phyloP scores from a whole-genome alignment of 1,139 yeast genomes.

The Casaregolazyma suthepensis region DNA sequence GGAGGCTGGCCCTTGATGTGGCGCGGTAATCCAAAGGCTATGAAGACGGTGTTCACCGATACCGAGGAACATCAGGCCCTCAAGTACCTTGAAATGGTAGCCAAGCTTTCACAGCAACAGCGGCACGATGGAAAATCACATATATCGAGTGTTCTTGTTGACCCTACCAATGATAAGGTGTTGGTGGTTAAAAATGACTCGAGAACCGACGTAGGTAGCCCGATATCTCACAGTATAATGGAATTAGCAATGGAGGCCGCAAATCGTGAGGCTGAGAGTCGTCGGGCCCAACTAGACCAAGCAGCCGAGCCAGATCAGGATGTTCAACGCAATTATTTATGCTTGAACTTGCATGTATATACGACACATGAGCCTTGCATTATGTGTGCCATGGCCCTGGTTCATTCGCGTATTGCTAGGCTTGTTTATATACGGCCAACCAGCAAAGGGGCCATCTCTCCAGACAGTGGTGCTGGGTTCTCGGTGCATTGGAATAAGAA shows the following conservation, averaged over 20 bases:
- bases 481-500: conserved; percentile 67
- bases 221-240: conserved; percentile 71
- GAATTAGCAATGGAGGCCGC: conserved; percentile 60
- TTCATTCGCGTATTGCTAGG: conserved; percentile 77
- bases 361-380: conserved; percentile 95
- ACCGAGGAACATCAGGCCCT: conserved; percentile 44
- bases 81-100: conserved; percentile 36
- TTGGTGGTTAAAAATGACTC: conserved; percentile 37
- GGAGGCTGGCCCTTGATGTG: conserved; percentile 83
- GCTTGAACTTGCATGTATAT: conserved; percentile 70
- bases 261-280: conserved; percentile 36
- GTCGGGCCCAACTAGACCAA: conserved; percentile 7
- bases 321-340: conserved; percentile 48
- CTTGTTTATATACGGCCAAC: conserved; percentile 53
- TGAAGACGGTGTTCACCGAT: conserved; percentile 50
- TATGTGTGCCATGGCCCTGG: conserved; percentile 95
- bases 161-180: conserved; percentile 38
- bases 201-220: conserved; percentile 37
- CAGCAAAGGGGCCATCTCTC: conserved; percentile 46
- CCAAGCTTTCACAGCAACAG: conserved; percentile 27
- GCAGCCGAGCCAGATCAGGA: conserved; percentile 10
- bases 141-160: conserved; percentile 44
- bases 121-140: conserved; percentile 29
- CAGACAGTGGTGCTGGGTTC: conserved; percentile 59
- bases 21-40: conserved; percentile 88